Evolutionary conservation across 1,139 yeast genomes (phyloP).

Genomic region (Lodderomyces pseudojiufengensis): DNA sequence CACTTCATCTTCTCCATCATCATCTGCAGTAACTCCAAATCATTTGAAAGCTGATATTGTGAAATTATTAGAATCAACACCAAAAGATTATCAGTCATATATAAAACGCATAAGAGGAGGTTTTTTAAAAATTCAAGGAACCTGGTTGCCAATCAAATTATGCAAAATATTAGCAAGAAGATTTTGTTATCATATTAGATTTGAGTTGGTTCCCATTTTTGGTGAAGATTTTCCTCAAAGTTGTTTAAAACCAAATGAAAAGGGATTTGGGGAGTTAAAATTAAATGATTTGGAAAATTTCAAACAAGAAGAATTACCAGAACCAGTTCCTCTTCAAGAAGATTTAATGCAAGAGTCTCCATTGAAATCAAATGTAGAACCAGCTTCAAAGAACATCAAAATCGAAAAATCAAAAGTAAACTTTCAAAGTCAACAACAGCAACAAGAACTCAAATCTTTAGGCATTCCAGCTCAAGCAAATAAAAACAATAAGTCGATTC

Average conservation of each 20-base stretch:
- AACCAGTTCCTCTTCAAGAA: constrained; percentile 5
- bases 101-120: constrained; percentile 87
- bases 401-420: too few species aligned
- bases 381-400: too few species aligned
- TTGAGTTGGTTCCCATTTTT: constrained; percentile 73
- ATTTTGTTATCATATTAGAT: constrained; percentile 77
- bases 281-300: constrained; percentile 32
- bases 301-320: constrained; percentile 10
- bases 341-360: neutral
- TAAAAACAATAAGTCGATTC: constrained; percentile 2
- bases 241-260: constrained; percentile 64
- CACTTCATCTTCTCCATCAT: too few species aligned
- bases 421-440: neutral
- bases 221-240: constrained; percentile 68
- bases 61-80: constrained; percentile 68
- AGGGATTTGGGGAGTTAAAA: constrained; percentile 65
- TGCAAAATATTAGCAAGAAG: constrained; percentile 68
- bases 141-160: constrained; percentile 79
- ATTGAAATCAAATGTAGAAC: neutral
- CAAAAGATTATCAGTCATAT: constrained; percentile 57
- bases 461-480: neutral
- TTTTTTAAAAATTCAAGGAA: constrained; percentile 87
- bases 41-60: constrained; percentile 74
- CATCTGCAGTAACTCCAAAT: constrained; percentile 8
- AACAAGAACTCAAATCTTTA: neutral